Base-by-base conservation (phyloP, 176 grass and related monocot genomes). In the Bothriochloa decipiens region DNA sequence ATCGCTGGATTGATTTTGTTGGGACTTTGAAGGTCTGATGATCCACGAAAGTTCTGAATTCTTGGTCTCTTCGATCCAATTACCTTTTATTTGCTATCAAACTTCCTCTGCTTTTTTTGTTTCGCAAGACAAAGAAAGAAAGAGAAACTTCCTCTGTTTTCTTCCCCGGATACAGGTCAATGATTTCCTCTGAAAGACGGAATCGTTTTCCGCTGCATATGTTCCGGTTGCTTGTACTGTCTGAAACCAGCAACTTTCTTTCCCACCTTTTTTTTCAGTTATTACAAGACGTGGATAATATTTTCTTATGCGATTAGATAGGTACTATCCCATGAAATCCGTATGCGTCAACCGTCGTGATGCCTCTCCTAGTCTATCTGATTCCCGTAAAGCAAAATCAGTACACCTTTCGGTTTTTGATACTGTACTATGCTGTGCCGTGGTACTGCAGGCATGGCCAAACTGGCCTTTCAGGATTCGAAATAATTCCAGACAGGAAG, bases 361-460 rank as follows among this genome's bases (percentile, higher is more conserved):
- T 58, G 46, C 57, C 55, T 67, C 65, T 55, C 41, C 65, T 1
- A 40, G 57, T 82, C 32, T 47, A 8, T 47, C 66, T 35, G 47
- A 74, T 74, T 33, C 32, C 61, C 20, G 29, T 33, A 83, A 83
- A 57, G 58, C 28, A 32, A 69, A 82, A 50, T 57, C 60, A 63
- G 68, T 63, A 87, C 68, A 68, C 35, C 80, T 83, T 90, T 90
- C 88, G 28, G 61, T 87, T 84, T 57, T 57, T 26, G 28, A 70
- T 83, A 79, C 74, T 79, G 75, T 83, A 40, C 25, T 27, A 4
- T 62, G 20, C 22, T 27, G 8, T 90, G 67, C 39, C 89, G 62
- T 87, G 74, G 37, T 69, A 39, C 60, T 37, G 57, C 58, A 39
- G 88, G 72, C 62, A 47, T n/a, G 33, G 45, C 11, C 74, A 32